Conservation (phyloP, 371 early-diverging fungal genomes). For the Zancudomyces culisetae region DNA sequence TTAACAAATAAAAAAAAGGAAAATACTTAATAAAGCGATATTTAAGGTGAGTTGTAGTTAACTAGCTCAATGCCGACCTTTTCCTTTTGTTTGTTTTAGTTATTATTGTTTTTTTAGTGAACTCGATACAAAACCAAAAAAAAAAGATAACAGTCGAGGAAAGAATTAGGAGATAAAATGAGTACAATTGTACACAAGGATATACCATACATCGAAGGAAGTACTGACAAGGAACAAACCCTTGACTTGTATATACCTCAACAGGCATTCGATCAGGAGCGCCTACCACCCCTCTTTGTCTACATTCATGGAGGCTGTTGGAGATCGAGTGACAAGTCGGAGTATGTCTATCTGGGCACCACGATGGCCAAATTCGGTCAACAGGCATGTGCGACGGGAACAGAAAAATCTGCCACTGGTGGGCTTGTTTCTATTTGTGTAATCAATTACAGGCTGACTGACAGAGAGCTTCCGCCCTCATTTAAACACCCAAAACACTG, state of each 20-base stretch:
- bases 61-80: too few species aligned
- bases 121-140: too few species aligned
- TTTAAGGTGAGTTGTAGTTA: too few species aligned
- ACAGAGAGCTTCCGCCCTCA: neutral
- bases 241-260: slow-evolving; percentile 1
- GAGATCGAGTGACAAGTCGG: slow-evolving; percentile 4
- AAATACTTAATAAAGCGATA: too few species aligned
- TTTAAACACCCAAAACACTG: slow-evolving; percentile 1
- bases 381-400: neutral
- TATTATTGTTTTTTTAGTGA: too few species aligned
- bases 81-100: too few species aligned
- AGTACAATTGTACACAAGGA: neutral
- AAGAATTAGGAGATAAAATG: too few species aligned
- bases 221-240: neutral
- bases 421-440: neutral
- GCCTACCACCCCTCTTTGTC: neutral
- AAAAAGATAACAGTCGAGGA: too few species aligned
- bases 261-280: neutral
- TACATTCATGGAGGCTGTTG: slow-evolving; percentile 6
- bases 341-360: slow-evolving; percentile 1
- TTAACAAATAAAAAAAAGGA: too few species aligned
- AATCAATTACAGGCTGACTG: slow-evolving; percentile 2
- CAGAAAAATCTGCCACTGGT: neutral
- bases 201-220: neutral
- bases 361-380: neutral